These are phyloP conservation scores for Chrysanthemum seticuspe DNA, from an alignment of 129 eudicot genomes.

Conservation along the genomic window DNA sequence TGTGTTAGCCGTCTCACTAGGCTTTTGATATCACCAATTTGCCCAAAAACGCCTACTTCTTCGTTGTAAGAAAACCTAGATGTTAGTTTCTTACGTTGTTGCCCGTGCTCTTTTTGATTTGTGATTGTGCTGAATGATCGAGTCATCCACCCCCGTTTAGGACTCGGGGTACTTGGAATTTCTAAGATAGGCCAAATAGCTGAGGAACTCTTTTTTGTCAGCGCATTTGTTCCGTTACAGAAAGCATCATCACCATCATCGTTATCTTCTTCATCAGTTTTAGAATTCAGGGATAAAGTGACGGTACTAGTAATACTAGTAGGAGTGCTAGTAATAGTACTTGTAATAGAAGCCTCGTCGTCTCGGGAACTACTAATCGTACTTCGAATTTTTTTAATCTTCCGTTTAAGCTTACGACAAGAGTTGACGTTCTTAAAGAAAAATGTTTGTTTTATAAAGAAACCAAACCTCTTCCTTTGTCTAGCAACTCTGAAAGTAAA, in stretches of 20 bases:
- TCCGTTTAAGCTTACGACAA: constrained; percentile 36
- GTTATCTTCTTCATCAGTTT: background rate
- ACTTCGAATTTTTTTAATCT: constrained; percentile 20
- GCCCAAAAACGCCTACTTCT: constrained; percentile 41
- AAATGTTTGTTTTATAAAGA: constrained; percentile 34
- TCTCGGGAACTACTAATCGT: background rate
- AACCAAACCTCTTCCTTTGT: constrained; percentile 36
- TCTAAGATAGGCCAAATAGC: constrained; percentile 18
- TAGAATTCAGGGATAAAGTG: constrained; percentile 5
- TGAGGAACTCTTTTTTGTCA: constrained; percentile 25
- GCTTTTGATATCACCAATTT: constrained; percentile 20
- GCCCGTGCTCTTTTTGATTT: constrained; percentile 11
- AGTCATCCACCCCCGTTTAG: constrained; percentile 12
- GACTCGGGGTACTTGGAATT: constrained; percentile 25
- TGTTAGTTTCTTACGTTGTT: constrained; percentile 18
- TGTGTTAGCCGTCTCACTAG: constrained; percentile 22
- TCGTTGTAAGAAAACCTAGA: constrained; percentile 23
- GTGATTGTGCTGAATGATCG: constrained; percentile 28
- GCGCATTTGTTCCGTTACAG: background rate
- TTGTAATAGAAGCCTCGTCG: no score
- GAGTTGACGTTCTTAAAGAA: constrained; percentile 40
- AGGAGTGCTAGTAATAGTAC: no score
- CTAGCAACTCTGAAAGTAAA: constrained; percentile 33
- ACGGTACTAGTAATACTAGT: no score
- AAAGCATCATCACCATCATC: constrained; percentile 12